Base-by-base conservation (phyloP, 345 rosid genomes). In the Citrus medica region DNA sequence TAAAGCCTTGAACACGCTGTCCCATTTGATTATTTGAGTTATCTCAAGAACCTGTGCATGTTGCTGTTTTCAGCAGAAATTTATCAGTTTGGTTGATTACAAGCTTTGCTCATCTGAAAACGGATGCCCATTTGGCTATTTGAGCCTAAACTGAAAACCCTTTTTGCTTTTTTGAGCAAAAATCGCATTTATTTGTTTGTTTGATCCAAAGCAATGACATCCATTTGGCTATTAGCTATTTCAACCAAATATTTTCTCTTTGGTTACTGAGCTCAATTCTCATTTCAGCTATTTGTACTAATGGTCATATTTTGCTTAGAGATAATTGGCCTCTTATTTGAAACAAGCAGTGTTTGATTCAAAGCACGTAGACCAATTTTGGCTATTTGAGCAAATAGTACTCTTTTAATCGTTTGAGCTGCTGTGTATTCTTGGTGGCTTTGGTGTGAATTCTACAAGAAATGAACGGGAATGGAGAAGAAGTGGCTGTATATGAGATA, bases 391-490 rank as follows among this genome's bases (percentile, higher is more conserved):
- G 76, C 38, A 22, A 17, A 46, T 46, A 46, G 14, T 46, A 46
- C 51, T 46, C 51, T 13, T 10, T 46, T 46, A 16, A 46, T 46
- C 16, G 51, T 46, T 42, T 42, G 51, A 42, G 16, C 51, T 42
- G 51, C 16, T 10, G 4, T 42, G 51, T 42, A 42, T 67, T 67
- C 27, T 12, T 24, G 21, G 32, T 73, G 35, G 16, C 19, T 17
- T 53, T 74, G 76, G 68, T 35, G 25, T 25, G 72, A 64, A 53
- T 60, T 74, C 35, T 69, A 35, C 69, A 76, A 81, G 87, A 85
- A 60, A 92, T 93, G 99, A 84, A 73, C 85, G 89, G 69, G 78
- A 67, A 81, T 77, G 88, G 64, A 59, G 92, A 87, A 64, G 92
- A 90, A 65, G 63, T 83, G 55, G 46, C 81, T 73, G 84, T 78